phyloP scores from a whole-genome alignment of 2,329 filamentous ascomycete species.

The Xylariaceae sp. region DNA sequence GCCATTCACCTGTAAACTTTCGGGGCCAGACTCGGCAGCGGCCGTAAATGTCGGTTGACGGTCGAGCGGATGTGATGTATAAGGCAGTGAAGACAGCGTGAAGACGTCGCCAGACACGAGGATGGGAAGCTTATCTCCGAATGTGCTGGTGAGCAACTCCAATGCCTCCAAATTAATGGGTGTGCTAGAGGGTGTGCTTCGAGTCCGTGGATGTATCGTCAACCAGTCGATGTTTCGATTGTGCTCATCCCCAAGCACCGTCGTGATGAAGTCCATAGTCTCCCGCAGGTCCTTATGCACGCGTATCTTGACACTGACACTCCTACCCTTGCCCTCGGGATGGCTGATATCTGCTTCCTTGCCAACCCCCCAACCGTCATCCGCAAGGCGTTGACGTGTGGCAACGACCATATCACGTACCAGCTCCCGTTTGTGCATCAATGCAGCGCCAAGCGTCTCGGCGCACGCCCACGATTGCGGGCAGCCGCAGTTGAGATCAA shows the following conservation, averaged over 20 bases:
- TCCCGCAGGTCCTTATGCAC: slow-evolving; percentile 60
- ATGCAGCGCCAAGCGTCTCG: slow-evolving; percentile 62
- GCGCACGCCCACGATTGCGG: slow-evolving; percentile 70
- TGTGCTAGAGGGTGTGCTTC: slow-evolving; percentile 54
- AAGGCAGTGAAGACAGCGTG: slow-evolving; percentile 46
- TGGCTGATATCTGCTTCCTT: slow-evolving; percentile 16
- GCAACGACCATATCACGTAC: slow-evolving; percentile 62
- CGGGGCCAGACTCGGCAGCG: background rate
- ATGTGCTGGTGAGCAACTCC: slow-evolving; percentile 47
- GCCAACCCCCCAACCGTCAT: slow-evolving; percentile 50
- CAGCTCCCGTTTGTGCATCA: slow-evolving; percentile 61
- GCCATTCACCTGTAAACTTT: background rate
- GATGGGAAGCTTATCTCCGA: slow-evolving; percentile 53
- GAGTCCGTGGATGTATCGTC: slow-evolving; percentile 65
- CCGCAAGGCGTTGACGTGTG: slow-evolving; percentile 46
- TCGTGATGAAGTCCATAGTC: slow-evolving; percentile 59
- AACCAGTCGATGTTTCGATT: slow-evolving; percentile 60
- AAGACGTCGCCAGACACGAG: slow-evolving; percentile 69
- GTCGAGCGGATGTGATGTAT: slow-evolving; percentile 31
- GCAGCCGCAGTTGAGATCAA: slow-evolving; percentile 70
- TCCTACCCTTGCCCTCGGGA: slow-evolving; percentile 39
- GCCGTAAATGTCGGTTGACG: slow-evolving; percentile 20
- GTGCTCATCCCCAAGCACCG: slow-evolving; percentile 50
- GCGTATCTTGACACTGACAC: slow-evolving; percentile 67
- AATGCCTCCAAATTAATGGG: slow-evolving; percentile 61